Base-by-base conservation (phyloP, 192 early-diverging fungal species). In the Entomortierella chlamydospora region DNA sequence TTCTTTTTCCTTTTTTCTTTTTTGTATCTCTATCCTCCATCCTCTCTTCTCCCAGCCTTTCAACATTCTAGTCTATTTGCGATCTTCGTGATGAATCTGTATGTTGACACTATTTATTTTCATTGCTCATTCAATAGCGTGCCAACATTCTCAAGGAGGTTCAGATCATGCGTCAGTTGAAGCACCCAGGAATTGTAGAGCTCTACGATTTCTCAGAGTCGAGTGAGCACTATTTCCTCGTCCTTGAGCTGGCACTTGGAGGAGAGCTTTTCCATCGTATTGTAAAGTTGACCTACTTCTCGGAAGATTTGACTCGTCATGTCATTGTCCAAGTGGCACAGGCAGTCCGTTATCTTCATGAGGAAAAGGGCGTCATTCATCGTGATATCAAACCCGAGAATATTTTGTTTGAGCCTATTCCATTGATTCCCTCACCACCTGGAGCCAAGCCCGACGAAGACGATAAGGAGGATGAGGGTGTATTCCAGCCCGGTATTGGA, bases 331-430 rank as follows among this genome's bases (percentile, higher is more conserved):
- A 98, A 81, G 91, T 98, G 34, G 95, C 94, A 10, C 84, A 92
- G 53, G 95, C 90, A 10, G 86, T 98, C 41, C 86, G 89, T 59
- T 94, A 96, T 73, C 83, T 96, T 43, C 96, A 98, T 70, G 90
- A 91, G 45, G 91, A 93, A 62, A 83, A 84, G 58, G 91, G 93
- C 61, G 87, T 95, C 22, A 91, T 94, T 43, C 94, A 95, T 73
- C 89, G 96, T 43, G 96, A 98, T 78, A 95, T 98, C 68, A 98
- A 98, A 85, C 92, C 92, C 18, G 96, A 98, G 70, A 98, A 98
- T 79, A 86, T 96, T 50, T 83, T 94, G n/a, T 93, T 94, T 78
- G 87, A 90, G 57, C 86, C 90, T 26, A 93, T 92, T 30, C 89
- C 93, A 0, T 74, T 91, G 17, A 78, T 86, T 33, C 86, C 89